These are phyloP conservation scores for Pterocarpus santalinus DNA, from an alignment of 306 rosid genomes.

Conservation along the genomic window DNA sequence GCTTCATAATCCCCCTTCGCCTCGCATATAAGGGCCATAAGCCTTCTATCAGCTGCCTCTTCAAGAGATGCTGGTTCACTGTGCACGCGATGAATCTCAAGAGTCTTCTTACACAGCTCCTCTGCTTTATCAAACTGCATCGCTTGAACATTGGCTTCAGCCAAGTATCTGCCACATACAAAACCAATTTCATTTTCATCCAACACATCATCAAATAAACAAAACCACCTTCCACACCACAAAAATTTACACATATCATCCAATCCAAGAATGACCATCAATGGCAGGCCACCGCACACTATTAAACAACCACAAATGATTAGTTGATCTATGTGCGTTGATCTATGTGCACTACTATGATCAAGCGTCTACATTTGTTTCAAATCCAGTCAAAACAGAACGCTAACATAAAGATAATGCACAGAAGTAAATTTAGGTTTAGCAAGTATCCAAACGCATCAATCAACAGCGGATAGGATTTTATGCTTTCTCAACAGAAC, in stretches of 20 bases:
- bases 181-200: conserved; percentile 20
- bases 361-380: background rate
- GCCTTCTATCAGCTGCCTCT: conserved; percentile 95
- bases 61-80: conserved; percentile 99
- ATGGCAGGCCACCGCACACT: background rate
- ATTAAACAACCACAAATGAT: background rate
- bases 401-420: background rate
- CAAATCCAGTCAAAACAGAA: background rate
- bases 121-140: conserved; percentile 99
- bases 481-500: background rate
- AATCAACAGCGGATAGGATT: background rate
- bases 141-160: conserved; percentile 98
- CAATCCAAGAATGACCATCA: background rate
- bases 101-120: conserved; percentile 84
- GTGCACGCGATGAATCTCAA: conserved; percentile 89
- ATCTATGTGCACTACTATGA: background rate
- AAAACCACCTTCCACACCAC: background rate
- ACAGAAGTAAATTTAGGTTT: background rate
- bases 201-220: background rate
- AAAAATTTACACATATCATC: background rate
- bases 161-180: conserved; percentile 73
- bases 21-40: conserved; percentile 91
- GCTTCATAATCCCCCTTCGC: conserved; percentile 90
- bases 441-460: background rate
- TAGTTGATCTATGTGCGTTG: background rate